Conservation (phyloP, 2,329 filamentous ascomycete species). For the Pseudogymnoascus sp. region DNA sequence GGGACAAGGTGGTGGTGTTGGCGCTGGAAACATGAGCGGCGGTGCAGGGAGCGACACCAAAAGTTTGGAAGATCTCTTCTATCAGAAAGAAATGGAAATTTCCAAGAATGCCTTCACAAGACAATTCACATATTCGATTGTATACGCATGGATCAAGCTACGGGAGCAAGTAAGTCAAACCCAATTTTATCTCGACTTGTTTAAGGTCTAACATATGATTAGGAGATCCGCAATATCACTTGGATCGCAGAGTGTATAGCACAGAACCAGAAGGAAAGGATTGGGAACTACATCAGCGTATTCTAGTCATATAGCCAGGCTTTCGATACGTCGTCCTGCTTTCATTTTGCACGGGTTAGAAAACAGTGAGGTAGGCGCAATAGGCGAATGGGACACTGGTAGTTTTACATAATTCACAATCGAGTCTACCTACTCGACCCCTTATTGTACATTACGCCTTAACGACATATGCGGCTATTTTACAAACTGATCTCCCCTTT, state of each 20-base stretch:
- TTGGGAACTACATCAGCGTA: slow-evolving; percentile 97
- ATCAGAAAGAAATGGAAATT: slow-evolving; percentile 99
- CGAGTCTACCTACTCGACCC: slow-evolving; percentile 6
- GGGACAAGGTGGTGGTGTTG: slow-evolving; percentile 64
- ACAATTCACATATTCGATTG: slow-evolving; percentile 90
- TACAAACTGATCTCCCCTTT: slow-evolving; percentile 79
- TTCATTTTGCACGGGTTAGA: slow-evolving; percentile 5
- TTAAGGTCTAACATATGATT: slow-evolving; percentile 27
- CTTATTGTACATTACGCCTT: slow-evolving; percentile 22
- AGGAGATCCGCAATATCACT: slow-evolving; percentile 99
- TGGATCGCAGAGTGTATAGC: slow-evolving; percentile 99
- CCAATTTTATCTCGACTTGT: neutral
- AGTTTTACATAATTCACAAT: slow-evolving; percentile 9
- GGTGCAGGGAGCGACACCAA: slow-evolving; percentile 74
- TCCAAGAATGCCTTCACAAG: slow-evolving; percentile 91
- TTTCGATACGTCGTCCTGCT: slow-evolving; percentile 2
- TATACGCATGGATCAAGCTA: slow-evolving; percentile 97
- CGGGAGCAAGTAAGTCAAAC: slow-evolving; percentile 74
- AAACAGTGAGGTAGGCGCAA: slow-evolving; percentile 1
- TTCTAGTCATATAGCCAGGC: slow-evolving; percentile 50
- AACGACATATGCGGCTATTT: slow-evolving; percentile 23
- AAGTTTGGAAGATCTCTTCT: slow-evolving; percentile 95
- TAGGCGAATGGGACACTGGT: slow-evolving; percentile 2
- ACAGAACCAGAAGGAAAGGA: slow-evolving; percentile 98
- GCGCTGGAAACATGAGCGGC: slow-evolving; percentile 77